Evolutionary conservation across 2,329 filamentous ascomycete genomes (phyloP).

Genomic region (Albophoma yamanashiensis): DNA sequence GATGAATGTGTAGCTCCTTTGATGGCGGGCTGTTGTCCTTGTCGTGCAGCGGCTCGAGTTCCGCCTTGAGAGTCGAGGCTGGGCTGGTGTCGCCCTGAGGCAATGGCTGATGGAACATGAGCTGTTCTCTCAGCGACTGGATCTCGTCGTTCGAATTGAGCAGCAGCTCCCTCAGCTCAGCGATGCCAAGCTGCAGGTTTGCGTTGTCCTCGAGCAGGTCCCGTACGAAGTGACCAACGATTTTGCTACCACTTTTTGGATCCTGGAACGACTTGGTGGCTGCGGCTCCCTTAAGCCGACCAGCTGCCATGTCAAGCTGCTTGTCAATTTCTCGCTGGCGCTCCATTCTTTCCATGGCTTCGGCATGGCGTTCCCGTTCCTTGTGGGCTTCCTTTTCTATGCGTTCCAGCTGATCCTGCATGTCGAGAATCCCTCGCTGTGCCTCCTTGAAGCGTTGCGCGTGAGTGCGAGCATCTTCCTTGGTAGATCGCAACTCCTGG

Average conservation of each 20-base stretch:
- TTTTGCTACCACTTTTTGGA: constrained; percentile 49
- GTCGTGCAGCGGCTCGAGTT: constrained; percentile 47
- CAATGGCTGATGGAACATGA: constrained; percentile 67
- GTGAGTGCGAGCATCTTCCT: constrained; percentile 68
- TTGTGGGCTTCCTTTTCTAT: constrained; percentile 77
- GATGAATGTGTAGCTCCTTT: constrained; percentile 82
- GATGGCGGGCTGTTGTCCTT: constrained; percentile 26
- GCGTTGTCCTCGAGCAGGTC: constrained; percentile 94
- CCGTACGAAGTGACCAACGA: constrained; percentile 93
- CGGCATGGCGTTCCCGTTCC: constrained; percentile 71
- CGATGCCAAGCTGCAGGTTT: constrained; percentile 81
- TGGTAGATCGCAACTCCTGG: constrained; percentile 51
- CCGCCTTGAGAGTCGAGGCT: constrained; percentile 54
- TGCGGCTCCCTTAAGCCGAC: constrained; percentile 70
- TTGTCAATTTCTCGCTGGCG: constrained; percentile 71
- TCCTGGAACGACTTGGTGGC: constrained; percentile 54
- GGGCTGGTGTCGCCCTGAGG: constrained; percentile 22
- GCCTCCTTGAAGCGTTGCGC: constrained; percentile 78
- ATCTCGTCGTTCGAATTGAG: constrained; percentile 91
- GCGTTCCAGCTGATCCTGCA: constrained; percentile 79
- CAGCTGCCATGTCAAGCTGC: constrained; percentile 70
- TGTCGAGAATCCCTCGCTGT: constrained; percentile 63
- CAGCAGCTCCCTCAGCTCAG: constrained; percentile 84
- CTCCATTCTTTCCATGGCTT: constrained; percentile 76
- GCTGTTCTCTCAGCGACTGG: constrained; percentile 71